Percentiles rank a stretch among this genome's conserved stretches.
Evolutionary conservation across 2,329 filamentous ascomycete genomes (phyloP).

Genomic region (Claviceps cyperi): DNA sequence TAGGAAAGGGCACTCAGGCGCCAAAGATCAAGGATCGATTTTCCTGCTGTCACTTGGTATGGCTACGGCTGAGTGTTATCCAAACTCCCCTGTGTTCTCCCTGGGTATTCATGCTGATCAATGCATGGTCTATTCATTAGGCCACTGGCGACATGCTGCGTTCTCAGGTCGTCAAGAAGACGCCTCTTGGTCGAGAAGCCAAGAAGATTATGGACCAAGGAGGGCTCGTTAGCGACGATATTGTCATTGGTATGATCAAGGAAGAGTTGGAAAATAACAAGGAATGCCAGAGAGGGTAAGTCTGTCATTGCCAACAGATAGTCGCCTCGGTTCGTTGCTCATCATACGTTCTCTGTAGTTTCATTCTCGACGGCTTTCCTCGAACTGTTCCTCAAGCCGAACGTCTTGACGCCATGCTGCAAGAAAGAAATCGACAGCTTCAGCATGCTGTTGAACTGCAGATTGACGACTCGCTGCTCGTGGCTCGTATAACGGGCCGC

Average conservation of each 20-base stretch:
- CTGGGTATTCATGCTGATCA: background rate
- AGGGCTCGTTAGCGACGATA: constrained; percentile 94
- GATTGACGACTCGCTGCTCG: constrained; percentile 87
- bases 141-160: constrained; percentile 98
- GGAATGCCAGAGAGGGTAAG: constrained; percentile 91
- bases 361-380: constrained; percentile 98
- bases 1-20: constrained; percentile 97
- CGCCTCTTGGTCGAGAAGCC: constrained; percentile 78
- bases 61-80: constrained; percentile 13
- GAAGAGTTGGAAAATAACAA: constrained; percentile 84
- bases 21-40: constrained; percentile 98
- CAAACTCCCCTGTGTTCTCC: too few species aligned
- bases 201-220: constrained; percentile 99
- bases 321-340: background rate
- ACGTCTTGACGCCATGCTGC: constrained; percentile 86
- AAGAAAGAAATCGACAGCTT: constrained; percentile 62
- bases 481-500: constrained; percentile 91
- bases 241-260: constrained; percentile 99
- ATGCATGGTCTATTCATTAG: constrained; percentile 28
- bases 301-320: background rate
- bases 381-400: constrained; percentile 92
- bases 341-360: constrained; percentile 37
- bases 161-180: constrained; percentile 97
- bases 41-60: constrained; percentile 89
- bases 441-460: constrained; percentile 94